phyloP scores from a whole-genome alignment of 169 alveolate genomes.

The Plasmodium berghei region DNA sequence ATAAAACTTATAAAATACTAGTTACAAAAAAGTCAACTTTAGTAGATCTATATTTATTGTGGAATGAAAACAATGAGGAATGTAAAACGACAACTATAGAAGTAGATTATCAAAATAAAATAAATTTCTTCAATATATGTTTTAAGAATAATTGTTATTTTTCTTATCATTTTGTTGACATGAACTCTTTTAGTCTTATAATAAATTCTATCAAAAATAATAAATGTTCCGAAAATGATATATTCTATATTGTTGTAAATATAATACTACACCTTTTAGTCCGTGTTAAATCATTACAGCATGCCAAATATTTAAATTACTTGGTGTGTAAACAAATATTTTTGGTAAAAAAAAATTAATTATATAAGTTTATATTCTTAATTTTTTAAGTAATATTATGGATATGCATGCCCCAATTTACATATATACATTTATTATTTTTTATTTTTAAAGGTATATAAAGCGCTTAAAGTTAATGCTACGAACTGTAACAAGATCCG shows the following conservation, averaged over 20 bases:
- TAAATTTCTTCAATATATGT: neutral
- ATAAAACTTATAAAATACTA: slow-evolving; percentile 14
- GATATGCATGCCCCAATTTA: neutral
- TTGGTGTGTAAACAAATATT: slow-evolving; percentile 32
- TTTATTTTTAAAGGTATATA: slow-evolving; percentile 20
- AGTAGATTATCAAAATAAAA: too few relatives aligned
- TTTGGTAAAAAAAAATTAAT: slow-evolving; percentile 13
- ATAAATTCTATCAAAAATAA: slow-evolving; percentile 27
- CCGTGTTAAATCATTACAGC: slow-evolving; percentile 15
- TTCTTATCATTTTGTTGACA: slow-evolving; percentile 61
- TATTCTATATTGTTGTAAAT: slow-evolving; percentile 26
- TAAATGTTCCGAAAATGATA: slow-evolving; percentile 8
- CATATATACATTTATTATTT: neutral
- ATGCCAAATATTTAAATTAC: slow-evolving; percentile 3
- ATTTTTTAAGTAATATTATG: too few relatives aligned
- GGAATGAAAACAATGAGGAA: neutral
- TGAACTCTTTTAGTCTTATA: slow-evolving; percentile 32
- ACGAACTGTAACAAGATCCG: neutral
- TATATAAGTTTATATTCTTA: neutral
- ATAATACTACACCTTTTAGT: slow-evolving; percentile 30
- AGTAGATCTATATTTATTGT: slow-evolving; percentile 5
- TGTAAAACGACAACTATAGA: too few relatives aligned
- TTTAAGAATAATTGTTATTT: slow-evolving; percentile 20
- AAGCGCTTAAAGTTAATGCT: neutral
- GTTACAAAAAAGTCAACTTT: slow-evolving; percentile 29